phyloP scores from a whole-genome alignment of 164 flowering plant species.

The Piper longum region DNA sequence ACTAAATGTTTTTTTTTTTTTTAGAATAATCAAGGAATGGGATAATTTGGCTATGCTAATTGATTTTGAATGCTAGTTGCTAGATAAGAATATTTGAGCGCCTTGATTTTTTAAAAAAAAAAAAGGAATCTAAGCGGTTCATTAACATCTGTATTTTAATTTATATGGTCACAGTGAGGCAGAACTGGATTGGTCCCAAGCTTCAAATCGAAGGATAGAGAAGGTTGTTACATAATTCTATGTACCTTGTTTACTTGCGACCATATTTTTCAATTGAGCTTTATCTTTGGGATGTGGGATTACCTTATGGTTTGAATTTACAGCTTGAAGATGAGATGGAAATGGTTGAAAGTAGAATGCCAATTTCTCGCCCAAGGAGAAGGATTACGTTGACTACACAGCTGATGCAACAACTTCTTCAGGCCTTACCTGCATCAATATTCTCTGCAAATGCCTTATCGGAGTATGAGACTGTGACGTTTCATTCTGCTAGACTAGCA shows the following conservation, averaged over 20 bases:
- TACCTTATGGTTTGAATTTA: conserved; percentile 4
- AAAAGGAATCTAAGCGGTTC: no score
- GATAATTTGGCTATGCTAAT: no score
- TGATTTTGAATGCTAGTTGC: no score
- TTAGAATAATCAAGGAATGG: not conserved
- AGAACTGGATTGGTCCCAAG: conserved; percentile 54
- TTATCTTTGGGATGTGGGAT: not conserved
- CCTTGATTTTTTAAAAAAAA: no score
- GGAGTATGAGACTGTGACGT: conserved; percentile 31
- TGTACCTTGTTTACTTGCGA: not conserved
- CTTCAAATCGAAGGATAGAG: conserved; percentile 43
- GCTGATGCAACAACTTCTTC: conserved; percentile 61
- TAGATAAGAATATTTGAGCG: no score
- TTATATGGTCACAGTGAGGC: conserved; percentile 30
- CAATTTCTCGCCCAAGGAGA: conserved; percentile 33
- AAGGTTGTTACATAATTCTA: conserved; percentile 27
- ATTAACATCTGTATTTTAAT: no score
- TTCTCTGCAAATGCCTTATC: conserved; percentile 38
- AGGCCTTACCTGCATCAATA: conserved; percentile 37
- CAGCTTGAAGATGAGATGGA: conserved; percentile 50
- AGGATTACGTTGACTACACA: conserved; percentile 64
- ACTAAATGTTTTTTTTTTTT: not conserved
- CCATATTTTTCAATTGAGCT: not conserved
- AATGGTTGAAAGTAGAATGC: conserved; percentile 23
- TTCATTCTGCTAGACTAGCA: conserved; percentile 39